Evolutionary conservation across 2,329 filamentous ascomycete genomes (phyloP).

Genomic region (Fusarium falciforme): DNA sequence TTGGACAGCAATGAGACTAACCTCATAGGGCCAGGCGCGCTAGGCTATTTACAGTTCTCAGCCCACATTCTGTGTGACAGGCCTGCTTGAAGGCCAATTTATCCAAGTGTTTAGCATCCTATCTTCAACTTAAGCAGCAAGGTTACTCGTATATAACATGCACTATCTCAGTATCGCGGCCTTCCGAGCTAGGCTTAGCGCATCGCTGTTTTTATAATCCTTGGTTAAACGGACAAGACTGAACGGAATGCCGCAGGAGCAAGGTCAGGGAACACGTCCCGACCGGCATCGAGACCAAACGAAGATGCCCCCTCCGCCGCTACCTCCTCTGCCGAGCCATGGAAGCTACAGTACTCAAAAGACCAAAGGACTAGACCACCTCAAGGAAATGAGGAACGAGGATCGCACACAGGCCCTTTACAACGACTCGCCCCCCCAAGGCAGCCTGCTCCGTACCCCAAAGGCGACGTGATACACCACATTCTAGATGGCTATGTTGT

Average conservation of each 20-base stretch:
- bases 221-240: too few relatives aligned
- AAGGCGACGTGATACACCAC: not conserved
- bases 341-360: not conserved
- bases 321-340: not conserved
- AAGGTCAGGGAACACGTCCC: not conserved
- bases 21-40: too few relatives aligned
- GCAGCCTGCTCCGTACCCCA: conserved; percentile 31
- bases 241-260: not conserved
- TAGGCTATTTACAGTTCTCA: too few relatives aligned
- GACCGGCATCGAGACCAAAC: not conserved
- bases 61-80: too few relatives aligned
- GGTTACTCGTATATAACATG: not conserved
- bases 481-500: too few relatives aligned
- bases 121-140: too few relatives aligned
- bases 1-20: too few relatives aligned
- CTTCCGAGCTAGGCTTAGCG: too few relatives aligned
- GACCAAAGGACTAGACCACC: not conserved
- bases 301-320: not conserved
- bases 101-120: too few relatives aligned
- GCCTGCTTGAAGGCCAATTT: too few relatives aligned
- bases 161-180: too few relatives aligned
- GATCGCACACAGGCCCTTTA: not conserved
- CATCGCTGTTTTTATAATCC: too few relatives aligned
- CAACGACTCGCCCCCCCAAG: conserved; percentile 25
- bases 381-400: not conserved